A percentile compares a stretch with the other conserved stretches of the same genome.
These are phyloP conservation scores for Ceratobasidium sp. DNA, from an alignment of 1,284 basidiomycete species.

Conservation along the genomic window DNA sequence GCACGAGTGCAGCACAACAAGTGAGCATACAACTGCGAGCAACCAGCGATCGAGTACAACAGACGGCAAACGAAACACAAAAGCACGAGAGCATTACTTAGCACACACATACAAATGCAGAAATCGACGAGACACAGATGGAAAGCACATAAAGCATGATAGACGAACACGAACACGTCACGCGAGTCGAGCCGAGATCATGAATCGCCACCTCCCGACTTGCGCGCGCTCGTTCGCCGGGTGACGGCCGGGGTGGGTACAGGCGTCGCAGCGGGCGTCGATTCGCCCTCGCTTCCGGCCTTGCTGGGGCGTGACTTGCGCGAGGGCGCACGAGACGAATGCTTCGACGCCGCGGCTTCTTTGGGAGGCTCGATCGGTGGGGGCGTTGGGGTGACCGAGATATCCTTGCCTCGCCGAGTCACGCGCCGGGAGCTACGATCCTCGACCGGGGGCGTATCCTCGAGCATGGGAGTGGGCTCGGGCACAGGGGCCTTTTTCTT, in stretches of 20 bases:
- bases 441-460: slow-evolving; percentile 12
- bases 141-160: background rate
- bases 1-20: slow-evolving; percentile 21
- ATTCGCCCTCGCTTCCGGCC: slow-evolving; percentile 14
- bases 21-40: slow-evolving; percentile 20
- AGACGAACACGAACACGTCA: background rate
- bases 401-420: slow-evolving; percentile 14
- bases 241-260: background rate
- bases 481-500: slow-evolving; percentile 9
- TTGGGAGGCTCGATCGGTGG: background rate
- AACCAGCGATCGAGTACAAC: slow-evolving; percentile 11
- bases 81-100: slow-evolving; percentile 22
- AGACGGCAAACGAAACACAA: background rate
- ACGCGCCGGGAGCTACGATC: slow-evolving; percentile 10
- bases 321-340: background rate
- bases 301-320: slow-evolving; percentile 13
- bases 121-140: background rate
- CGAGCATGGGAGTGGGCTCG: background rate
- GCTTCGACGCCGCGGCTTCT: background rate
- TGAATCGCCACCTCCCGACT: slow-evolving; percentile 6
- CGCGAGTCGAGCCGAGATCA: background rate
- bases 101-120: background rate
- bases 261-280: background rate
- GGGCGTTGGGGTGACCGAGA: slow-evolving; percentile 28
- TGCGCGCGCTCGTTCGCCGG: slow-evolving; percentile 28